phyloP scores from a whole-genome alignment of 768 basidiomycete species.

The Solioccasus polychromus region DNA sequence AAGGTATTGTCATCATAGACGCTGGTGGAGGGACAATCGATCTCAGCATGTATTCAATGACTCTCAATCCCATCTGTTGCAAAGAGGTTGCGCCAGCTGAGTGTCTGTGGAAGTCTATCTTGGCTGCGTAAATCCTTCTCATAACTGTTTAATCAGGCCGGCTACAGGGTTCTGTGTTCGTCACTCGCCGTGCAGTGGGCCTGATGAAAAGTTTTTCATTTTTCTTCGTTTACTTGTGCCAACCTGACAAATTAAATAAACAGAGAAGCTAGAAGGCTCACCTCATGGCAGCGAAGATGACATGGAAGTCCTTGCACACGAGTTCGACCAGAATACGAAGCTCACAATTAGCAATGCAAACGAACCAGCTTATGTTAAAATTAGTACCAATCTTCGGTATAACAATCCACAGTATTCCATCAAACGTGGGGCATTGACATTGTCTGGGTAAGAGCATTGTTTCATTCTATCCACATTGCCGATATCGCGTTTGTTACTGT shows the following conservation, averaged over 20 bases:
- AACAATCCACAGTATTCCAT: not conserved
- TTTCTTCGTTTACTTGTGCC: not conserved
- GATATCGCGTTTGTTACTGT: not conserved
- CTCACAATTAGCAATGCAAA: conserved; percentile 3
- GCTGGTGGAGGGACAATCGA: conserved; percentile 26
- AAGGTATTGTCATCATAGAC: conserved; percentile 33
- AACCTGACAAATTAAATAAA: not conserved
- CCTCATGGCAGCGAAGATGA: conserved; percentile 1
- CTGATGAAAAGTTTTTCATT: conserved; percentile 33
- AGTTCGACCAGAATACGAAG: conserved; percentile 9
- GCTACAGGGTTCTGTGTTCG: conserved; percentile 46
- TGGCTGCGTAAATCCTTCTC: not conserved
- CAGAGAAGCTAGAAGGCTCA: conserved; percentile 8
- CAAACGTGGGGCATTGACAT: conserved; percentile 4
- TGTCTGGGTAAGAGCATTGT: conserved; percentile 10
- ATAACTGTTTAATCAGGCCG: too few relatives aligned
- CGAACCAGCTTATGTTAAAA: conserved; percentile 9
- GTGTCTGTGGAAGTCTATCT: conserved; percentile 13
- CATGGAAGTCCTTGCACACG: not conserved
- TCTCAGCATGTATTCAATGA: conserved; percentile 35
- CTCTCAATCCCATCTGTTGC: conserved; percentile 19
- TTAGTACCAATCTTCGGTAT: not conserved
- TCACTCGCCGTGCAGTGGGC: conserved; percentile 37
- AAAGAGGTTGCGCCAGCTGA: conserved; percentile 33
- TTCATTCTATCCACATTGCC: not conserved